Evolutionary conservation across 2,329 filamentous ascomycete genomes (phyloP), one percentile per base, ranked within the genome.

Genomic region (Monosporascus sp.): DNA sequence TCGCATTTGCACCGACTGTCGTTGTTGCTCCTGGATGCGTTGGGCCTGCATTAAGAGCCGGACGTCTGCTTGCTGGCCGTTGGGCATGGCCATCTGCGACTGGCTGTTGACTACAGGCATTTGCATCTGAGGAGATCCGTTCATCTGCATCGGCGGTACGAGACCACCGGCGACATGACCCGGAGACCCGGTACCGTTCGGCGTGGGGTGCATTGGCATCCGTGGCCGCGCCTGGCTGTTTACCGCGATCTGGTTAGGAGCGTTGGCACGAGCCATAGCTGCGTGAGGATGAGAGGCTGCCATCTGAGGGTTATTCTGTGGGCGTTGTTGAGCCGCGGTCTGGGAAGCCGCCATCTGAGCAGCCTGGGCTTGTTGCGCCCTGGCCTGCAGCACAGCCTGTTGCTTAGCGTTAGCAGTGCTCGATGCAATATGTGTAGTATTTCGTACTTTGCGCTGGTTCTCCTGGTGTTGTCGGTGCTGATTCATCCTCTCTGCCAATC

Each of bases 81-180:
- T 74, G 6, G 73, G 68, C 59, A 79, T 70, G 2, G 83, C 79
- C 73, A 89, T 79, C 51, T 86, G 80, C 50, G 82, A 77, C 57
- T 87, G 80, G 6, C 73, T 74, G 56, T 80, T 75, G 37, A 78
- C 73, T 17, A 78, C 77, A 61, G 87, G 85, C 73, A 90, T 79
- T 58, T 87, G 87, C 24, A 87, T 84, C 65, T 89, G 86, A 38
- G 85, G 83, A 24, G 88, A 77, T 46, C 81, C 80, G 54, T 82
- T 83, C 74, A 88, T 80, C 43, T 82, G 79, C 64, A 83, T 77
- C 3, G 74, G 82, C 25, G 73, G 79, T 53, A 74, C 76, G 45
- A 75, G 79, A 56, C 70, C 79, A 51, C 72, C 77, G 56, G 68
- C 69, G 69, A 80, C 75, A 65, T 76, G 82, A n/a, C 72, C 70